Percentiles rank a stretch among this genome's conserved stretches.
These are phyloP conservation scores for Macrophomina pseudophaseolina DNA, from an alignment of 2,329 filamentous ascomycete species.

Conservation along the genomic window DNA sequence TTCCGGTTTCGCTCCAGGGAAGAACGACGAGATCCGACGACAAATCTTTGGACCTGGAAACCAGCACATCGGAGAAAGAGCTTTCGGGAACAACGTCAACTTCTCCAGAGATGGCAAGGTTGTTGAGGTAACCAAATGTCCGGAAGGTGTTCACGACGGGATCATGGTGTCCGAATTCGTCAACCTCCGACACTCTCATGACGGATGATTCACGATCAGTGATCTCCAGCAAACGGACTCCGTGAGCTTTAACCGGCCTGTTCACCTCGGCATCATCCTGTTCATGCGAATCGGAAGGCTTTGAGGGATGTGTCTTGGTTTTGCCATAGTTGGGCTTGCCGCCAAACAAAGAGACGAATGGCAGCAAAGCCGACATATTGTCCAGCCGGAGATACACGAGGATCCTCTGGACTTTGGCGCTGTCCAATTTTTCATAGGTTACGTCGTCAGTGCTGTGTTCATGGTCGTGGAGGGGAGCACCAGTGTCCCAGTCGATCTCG, in stretches of 20 bases:
- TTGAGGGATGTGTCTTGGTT: conserved; percentile 44
- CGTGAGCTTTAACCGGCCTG: conserved; percentile 73
- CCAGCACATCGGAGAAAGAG: conserved; percentile 79
- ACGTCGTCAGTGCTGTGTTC: conserved; percentile 40
- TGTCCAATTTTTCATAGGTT: conserved; percentile 56
- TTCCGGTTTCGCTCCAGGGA: conserved; percentile 87
- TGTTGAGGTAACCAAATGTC: conserved; percentile 83
- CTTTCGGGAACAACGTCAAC: conserved; percentile 79
- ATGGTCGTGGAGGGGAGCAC: conserved; percentile 49
- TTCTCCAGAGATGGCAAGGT: conserved; percentile 80
- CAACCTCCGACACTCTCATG: conserved; percentile 87
- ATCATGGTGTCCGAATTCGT: conserved; percentile 69
- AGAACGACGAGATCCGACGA: conserved; percentile 75
- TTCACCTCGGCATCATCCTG: conserved; percentile 32
- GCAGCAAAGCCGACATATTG: conserved; percentile 80
- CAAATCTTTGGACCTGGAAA: conserved; percentile 60
- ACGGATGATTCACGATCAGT: conserved; percentile 93
- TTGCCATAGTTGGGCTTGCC: conserved; percentile 51
- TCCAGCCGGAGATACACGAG: conserved; percentile 85
- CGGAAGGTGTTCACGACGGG: conserved; percentile 91
- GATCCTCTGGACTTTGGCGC: conserved; percentile 64
- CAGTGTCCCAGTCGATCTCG: conserved; percentile 88
- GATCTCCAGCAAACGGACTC: conserved; percentile 82
- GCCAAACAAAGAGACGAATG: conserved; percentile 80
- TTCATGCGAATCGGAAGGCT: conserved; percentile 20